Evolutionary conservation across 2,329 filamentous ascomycete genomes (phyloP).

Genomic region (Hansfordia pulvinata): DNA sequence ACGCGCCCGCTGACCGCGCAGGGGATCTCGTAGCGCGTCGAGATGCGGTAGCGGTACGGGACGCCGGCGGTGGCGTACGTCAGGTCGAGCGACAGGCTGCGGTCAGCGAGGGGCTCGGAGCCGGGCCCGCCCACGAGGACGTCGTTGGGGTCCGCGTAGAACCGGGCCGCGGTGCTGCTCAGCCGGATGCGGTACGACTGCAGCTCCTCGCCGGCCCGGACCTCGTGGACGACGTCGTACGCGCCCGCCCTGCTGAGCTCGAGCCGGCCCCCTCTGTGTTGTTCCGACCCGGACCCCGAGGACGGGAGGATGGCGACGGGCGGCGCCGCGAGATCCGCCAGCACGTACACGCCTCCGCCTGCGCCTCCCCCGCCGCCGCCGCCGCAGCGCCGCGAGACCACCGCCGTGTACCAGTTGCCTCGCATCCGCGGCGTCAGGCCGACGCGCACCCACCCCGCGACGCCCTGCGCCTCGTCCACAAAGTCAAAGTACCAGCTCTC

Average conservation of each 20-base stretch:
- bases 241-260: not conserved
- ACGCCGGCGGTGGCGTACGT: not conserved
- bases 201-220: constrained; percentile 1
- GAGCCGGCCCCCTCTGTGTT: too few relatives aligned
- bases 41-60: constrained; percentile 1
- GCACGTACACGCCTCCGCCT: too few relatives aligned
- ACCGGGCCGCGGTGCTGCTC: too few relatives aligned
- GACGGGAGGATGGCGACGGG: too few relatives aligned
- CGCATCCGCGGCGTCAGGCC: not conserved
- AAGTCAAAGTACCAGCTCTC: constrained; percentile 2
- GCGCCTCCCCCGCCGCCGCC: too few relatives aligned
- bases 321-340: not conserved
- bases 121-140: too few relatives aligned
- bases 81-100: not conserved
- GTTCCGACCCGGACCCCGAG: too few relatives aligned
- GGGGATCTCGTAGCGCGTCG: constrained; percentile 1
- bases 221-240: constrained; percentile 2
- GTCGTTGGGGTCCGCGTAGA: too few relatives aligned
- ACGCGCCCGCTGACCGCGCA: not conserved
- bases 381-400: too few relatives aligned
- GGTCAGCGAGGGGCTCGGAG: too few relatives aligned
- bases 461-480: not conserved
- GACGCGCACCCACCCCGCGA: constrained; percentile 1
- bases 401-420: not conserved
- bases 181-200: too few relatives aligned